Conservation (phyloP, 2,329 filamentous ascomycete genomes). For the Hypoxylon sp. region DNA sequence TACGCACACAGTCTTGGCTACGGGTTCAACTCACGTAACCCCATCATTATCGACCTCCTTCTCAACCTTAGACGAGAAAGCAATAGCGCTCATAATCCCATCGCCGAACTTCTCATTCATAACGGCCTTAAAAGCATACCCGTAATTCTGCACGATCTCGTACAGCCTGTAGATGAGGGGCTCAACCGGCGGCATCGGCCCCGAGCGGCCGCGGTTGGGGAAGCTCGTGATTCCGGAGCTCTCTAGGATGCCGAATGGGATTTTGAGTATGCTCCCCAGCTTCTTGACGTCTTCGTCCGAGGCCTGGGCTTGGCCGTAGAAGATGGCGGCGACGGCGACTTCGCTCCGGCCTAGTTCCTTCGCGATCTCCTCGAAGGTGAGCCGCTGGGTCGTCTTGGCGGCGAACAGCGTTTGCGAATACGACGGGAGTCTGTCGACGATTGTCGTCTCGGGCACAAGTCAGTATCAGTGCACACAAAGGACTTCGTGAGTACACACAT, state of each 20-base stretch:
- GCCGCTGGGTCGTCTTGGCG: constrained; percentile 79
- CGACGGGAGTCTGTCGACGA: constrained; percentile 76
- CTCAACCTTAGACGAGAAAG: constrained; percentile 90
- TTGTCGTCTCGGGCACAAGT: constrained; percentile 64
- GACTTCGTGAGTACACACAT: constrained; percentile 41
- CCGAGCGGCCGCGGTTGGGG: constrained; percentile 82
- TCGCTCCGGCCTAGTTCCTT: constrained; percentile 80
- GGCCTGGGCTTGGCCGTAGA: constrained; percentile 88
- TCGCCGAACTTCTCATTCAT: constrained; percentile 95
- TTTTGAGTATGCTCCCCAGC: constrained; percentile 73
- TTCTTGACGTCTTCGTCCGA: constrained; percentile 75
- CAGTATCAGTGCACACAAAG: background rate
- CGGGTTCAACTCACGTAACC: constrained; percentile 59
- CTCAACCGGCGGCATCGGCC: constrained; percentile 87
- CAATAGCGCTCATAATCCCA: constrained; percentile 97
- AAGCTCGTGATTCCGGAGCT: constrained; percentile 75
- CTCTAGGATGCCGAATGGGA: constrained; percentile 68
- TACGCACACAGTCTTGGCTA: background rate
- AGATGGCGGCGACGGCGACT: constrained; percentile 87
- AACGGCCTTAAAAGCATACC: constrained; percentile 94
- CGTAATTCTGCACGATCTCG: constrained; percentile 97
- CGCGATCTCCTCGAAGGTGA: constrained; percentile 85
- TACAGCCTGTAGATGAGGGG: constrained; percentile 91
- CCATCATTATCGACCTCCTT: constrained; percentile 92
- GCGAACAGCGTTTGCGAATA: constrained; percentile 81